Evolutionary conservation across 306 rosid genomes (phyloP).

Genomic region (Cyclanthera cordifolia): DNA sequence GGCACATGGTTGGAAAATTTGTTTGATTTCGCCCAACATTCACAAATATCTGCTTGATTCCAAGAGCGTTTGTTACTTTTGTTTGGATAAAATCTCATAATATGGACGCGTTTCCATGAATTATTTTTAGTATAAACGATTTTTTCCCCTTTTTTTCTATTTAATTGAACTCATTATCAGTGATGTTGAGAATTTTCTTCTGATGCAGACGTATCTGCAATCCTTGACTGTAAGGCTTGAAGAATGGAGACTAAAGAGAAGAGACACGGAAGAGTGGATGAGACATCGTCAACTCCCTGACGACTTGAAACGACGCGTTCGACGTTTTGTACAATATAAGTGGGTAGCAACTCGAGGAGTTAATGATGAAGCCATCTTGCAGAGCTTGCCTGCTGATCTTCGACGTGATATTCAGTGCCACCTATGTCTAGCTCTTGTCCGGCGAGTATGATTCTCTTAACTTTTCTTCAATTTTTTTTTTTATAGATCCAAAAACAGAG

Average conservation of each 20-base stretch:
- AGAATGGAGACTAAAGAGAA: constrained; percentile 92
- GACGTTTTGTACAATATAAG: constrained; percentile 79
- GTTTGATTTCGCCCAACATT: not conserved
- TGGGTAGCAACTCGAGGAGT: constrained; percentile 97
- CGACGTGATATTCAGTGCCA: constrained; percentile 92
- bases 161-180: not conserved
- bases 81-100: not conserved
- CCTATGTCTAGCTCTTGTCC: constrained; percentile 87
- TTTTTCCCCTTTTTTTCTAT: not conserved
- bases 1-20: not conserved
- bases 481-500: not conserved
- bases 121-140: not conserved
- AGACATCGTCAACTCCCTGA: constrained; percentile 96
- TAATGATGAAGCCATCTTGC: constrained; percentile 80
- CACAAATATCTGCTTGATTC: not conserved
- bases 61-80: not conserved
- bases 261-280: constrained; percentile 99
- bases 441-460: constrained; percentile 47
- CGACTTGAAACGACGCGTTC: constrained; percentile 62
- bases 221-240: constrained; percentile 86
- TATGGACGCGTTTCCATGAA: not conserved
- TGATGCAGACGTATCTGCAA: constrained; percentile 78
- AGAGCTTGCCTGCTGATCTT: constrained; percentile 82
- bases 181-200: not conserved
- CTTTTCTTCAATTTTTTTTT: not conserved